A percentile compares a stretch with the other conserved stretches of the same genome.
phyloP scores from a whole-genome alignment of 1,284 basidiomycete genomes.

The Cryptococcus sp. region DNA sequence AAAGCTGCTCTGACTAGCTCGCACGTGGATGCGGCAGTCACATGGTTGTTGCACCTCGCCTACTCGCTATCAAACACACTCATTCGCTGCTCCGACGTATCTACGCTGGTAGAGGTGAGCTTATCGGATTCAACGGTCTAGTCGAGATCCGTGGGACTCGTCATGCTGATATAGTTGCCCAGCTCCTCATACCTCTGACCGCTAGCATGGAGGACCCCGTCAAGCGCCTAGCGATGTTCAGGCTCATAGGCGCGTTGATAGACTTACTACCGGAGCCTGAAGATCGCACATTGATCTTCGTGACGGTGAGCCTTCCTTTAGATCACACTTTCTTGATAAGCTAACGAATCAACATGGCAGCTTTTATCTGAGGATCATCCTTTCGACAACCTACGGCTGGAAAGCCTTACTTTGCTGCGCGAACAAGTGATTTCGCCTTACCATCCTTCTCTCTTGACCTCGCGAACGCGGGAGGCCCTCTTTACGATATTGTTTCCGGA shows the following conservation, averaged over 20 bases:
- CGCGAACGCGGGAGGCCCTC: background rate
- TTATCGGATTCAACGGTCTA: background rate
- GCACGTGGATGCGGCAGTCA: constrained; percentile 31
- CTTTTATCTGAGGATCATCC: constrained; percentile 10
- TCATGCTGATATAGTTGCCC: background rate
- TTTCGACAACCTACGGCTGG: constrained; percentile 39
- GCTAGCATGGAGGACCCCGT: constrained; percentile 28
- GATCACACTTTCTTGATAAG: too few relatives aligned
- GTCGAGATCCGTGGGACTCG: background rate
- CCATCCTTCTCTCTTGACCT: background rate
- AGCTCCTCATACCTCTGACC: constrained; percentile 41
- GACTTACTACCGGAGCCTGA: constrained; percentile 38
- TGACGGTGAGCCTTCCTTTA: too few relatives aligned
- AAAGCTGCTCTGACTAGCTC: constrained; percentile 18
- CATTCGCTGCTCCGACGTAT: constrained; percentile 30
- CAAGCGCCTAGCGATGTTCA: constrained; percentile 34
- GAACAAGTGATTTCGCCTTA: constrained; percentile 22
- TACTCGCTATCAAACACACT: background rate
- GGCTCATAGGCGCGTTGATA: constrained; percentile 28
- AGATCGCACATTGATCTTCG: constrained; percentile 11
- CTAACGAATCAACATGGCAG: too few relatives aligned
- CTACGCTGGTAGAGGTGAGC: constrained; percentile 40
- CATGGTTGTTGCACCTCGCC: constrained; percentile 24
- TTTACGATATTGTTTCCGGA: background rate
- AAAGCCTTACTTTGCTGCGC: constrained; percentile 34